Conservation (phyloP, 352 stramenopile species). For the Pythium sukuiense region DNA sequence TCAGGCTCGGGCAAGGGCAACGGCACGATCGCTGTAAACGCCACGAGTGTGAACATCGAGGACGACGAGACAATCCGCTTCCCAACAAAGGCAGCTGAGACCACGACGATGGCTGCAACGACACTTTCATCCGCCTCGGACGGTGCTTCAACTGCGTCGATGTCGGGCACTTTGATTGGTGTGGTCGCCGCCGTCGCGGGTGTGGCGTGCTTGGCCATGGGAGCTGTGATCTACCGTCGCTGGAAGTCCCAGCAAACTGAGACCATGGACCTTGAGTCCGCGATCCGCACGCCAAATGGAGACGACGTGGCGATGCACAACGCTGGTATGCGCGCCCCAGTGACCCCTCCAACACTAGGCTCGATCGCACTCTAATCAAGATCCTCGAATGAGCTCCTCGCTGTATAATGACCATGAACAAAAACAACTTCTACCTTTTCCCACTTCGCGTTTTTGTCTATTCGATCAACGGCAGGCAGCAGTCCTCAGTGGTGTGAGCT, state of each 20-base stretch:
- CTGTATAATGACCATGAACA: too few relatives aligned
- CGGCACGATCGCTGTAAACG: conserved; percentile 1
- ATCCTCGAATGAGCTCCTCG: too few relatives aligned
- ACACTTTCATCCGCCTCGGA: background rate
- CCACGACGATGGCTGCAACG: background rate
- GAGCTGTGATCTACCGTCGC: conserved; percentile 11
- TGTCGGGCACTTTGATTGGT: background rate
- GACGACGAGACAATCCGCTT: conserved; percentile 12
- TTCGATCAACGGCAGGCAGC: too few relatives aligned
- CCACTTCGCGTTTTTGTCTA: too few relatives aligned
- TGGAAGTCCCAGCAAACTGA: background rate
- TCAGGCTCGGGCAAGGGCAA: background rate
- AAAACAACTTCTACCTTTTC: too few relatives aligned
- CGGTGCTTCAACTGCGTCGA: background rate
- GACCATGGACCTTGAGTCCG: too few relatives aligned
- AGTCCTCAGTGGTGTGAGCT: too few relatives aligned
- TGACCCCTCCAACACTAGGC: too few relatives aligned
- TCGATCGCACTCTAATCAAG: too few relatives aligned
- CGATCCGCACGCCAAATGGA: too few relatives aligned
- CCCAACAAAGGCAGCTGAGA: background rate
- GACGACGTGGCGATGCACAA: too few relatives aligned
- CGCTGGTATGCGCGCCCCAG: too few relatives aligned
- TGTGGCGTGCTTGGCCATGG: conserved; percentile 2
- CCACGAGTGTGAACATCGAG: background rate
- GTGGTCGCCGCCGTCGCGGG: conserved; percentile 4